A percentile compares a stretch with the other conserved stretches of the same genome.
These are phyloP conservation scores for Nissolia schottii DNA, from an alignment of 306 rosid genomes.

Conservation along the genomic window DNA sequence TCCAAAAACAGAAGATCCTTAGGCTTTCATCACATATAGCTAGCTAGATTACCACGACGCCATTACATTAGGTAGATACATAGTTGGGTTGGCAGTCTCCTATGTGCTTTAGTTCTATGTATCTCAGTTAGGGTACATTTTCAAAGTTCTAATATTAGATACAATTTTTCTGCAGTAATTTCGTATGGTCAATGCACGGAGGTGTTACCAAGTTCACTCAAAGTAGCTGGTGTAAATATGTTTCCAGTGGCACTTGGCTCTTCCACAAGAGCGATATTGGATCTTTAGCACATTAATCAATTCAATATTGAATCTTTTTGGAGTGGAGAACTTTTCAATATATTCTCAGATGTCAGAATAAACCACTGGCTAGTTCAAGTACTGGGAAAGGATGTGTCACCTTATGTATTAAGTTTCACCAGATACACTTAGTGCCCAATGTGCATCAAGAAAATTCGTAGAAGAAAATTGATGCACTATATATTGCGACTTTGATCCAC, in stretches of 20 bases:
- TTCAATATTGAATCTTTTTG: slow-evolving; percentile 27
- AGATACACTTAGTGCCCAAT: slow-evolving; percentile 17
- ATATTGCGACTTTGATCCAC: slow-evolving; percentile 1
- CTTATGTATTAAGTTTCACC: slow-evolving; percentile 15
- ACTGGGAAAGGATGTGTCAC: slow-evolving; percentile 18
- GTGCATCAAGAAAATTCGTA: slow-evolving; percentile 16
- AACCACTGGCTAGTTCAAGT: slow-evolving; percentile 27
- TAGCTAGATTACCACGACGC: slow-evolving; percentile 21
- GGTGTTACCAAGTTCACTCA: slow-evolving; percentile 37
- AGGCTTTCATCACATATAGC: slow-evolving; percentile 16
- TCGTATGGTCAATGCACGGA: slow-evolving; percentile 37
- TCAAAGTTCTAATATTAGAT: slow-evolving; percentile 43
- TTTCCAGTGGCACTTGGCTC: slow-evolving; percentile 33
- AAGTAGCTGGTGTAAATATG: slow-evolving; percentile 46
- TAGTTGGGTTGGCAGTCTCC: slow-evolving; percentile 27
- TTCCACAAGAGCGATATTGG: slow-evolving; percentile 36
- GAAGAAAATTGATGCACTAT: slow-evolving; percentile 23
- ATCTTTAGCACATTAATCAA: slow-evolving; percentile 26
- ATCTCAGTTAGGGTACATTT: slow-evolving; percentile 26
- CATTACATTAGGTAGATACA: slow-evolving; percentile 18
- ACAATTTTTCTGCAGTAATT: slow-evolving; percentile 55
- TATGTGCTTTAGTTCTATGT: slow-evolving; percentile 35
- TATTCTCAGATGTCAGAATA: slow-evolving; percentile 29
- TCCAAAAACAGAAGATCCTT: background rate
- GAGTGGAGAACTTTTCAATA: slow-evolving; percentile 23